Evolutionary conservation across 1,284 basidiomycete species (phyloP).

Genomic region (Ustilago lituana): DNA sequence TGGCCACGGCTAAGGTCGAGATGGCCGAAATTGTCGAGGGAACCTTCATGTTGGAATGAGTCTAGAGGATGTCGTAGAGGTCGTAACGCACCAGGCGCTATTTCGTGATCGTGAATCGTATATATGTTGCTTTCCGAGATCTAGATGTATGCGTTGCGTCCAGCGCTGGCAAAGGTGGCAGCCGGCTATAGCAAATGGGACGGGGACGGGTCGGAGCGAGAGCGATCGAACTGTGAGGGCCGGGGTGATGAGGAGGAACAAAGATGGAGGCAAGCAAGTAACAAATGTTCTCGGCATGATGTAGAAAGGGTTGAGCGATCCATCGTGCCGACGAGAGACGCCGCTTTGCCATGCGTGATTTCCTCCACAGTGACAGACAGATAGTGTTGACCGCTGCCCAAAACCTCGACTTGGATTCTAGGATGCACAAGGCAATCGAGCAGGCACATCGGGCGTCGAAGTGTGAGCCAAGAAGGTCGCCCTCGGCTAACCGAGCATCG

Average conservation of each 20-base stretch:
- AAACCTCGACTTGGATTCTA: no score
- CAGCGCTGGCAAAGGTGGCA: constrained; percentile 22
- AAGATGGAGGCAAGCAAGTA: background rate
- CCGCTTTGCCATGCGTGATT: background rate
- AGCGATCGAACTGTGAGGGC: background rate
- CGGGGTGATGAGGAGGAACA: background rate
- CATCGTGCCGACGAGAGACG: background rate
- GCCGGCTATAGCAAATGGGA: no score
- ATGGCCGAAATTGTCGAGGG: background rate
- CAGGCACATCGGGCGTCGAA: background rate
- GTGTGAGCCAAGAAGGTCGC: background rate
- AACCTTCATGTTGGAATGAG: constrained; percentile 11
- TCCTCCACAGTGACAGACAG: no score
- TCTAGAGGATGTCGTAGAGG: background rate
- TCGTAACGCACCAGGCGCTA: constrained; percentile 15
- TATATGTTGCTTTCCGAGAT: background rate
- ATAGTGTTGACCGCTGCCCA: no score
- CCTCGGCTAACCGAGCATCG: background rate
- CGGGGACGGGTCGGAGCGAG: no score
- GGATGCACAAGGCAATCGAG: background rate
- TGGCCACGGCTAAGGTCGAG: constrained; percentile 14
- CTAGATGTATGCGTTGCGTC: constrained; percentile 11
- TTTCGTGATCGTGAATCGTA: background rate
- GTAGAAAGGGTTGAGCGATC: background rate
- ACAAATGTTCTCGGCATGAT: no score